Percentiles rank a stretch among this genome's conserved stretches.
These are phyloP conservation scores for Neonectria ditissima DNA, from an alignment of 2,329 filamentous ascomycete species.

Conservation along the genomic window DNA sequence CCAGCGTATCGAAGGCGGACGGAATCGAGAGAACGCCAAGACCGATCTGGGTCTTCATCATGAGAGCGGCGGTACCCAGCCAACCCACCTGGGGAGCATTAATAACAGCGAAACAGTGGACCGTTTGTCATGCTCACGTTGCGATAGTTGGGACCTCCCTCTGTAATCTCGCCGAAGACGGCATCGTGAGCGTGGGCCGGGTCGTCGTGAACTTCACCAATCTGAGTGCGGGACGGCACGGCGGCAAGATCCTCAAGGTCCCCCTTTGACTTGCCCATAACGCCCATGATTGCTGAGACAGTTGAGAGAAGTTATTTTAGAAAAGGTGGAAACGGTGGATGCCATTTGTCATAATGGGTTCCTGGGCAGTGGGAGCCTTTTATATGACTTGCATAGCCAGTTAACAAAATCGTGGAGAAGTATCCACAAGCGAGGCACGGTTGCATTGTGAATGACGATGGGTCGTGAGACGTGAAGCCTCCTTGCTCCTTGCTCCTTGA, in stretches of 20 bases:
- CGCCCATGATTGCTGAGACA: neutral
- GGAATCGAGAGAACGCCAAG: slow-evolving; percentile 61
- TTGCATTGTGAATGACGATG: no score
- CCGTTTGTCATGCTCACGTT: slow-evolving; percentile 31
- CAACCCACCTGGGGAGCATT: slow-evolving; percentile 51
- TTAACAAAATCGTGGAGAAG: no score
- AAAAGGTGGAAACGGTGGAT: neutral
- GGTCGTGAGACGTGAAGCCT: no score
- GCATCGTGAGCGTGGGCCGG: slow-evolving; percentile 32
- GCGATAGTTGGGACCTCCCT: slow-evolving; percentile 43
- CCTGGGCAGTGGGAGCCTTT: no score
- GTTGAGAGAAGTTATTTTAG: neutral
- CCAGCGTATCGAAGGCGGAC: slow-evolving; percentile 55
- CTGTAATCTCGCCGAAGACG: slow-evolving; percentile 42
- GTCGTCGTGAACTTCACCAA: neutral
- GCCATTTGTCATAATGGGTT: neutral
- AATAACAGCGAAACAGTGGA: neutral
- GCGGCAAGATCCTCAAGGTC: neutral
- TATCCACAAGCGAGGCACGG: no score
- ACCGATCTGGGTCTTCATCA: slow-evolving; percentile 60
- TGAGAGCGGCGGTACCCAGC: slow-evolving; percentile 55
- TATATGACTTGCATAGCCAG: no score
- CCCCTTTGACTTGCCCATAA: neutral
- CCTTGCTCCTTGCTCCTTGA: no score
- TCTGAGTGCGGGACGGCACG: neutral